These are phyloP conservation scores for Lodderomyces metapsilosis DNA, from an alignment of 1,139 yeast genomes.

Conservation along the genomic window DNA sequence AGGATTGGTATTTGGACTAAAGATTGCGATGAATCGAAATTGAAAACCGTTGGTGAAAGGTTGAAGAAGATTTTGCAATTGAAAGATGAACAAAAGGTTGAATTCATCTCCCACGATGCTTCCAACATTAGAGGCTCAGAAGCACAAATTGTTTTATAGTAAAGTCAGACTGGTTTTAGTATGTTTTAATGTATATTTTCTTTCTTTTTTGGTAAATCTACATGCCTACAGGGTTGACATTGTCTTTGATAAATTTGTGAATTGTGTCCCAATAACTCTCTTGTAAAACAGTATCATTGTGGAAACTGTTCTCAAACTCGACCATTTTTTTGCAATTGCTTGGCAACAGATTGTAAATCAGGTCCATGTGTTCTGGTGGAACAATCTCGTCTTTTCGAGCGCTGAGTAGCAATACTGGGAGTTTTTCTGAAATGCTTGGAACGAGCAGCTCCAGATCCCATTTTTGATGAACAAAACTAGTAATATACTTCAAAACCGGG, in stretches of 20 bases:
- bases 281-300: constrained; percentile 78
- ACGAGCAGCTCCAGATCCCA: constrained; percentile 81
- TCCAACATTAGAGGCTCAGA: constrained; percentile 45
- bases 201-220: constrained; percentile 7
- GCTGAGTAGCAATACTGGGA: constrained; percentile 71
- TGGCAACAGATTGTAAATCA: constrained; percentile 51
- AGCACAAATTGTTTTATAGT: constrained; percentile 40
- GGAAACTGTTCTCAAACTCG: constrained; percentile 60
- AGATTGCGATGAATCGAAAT: constrained; percentile 65
- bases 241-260: constrained; percentile 49
- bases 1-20: constrained; percentile 94
- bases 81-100: constrained; percentile 66
- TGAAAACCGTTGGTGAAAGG: constrained; percentile 73
- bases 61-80: constrained; percentile 79
- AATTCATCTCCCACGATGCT: constrained; percentile 68
- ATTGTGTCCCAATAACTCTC: constrained; percentile 73
- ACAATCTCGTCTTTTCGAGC: constrained; percentile 87
- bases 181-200: constrained; percentile 4
- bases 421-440: constrained; percentile 43
- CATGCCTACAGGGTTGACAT: constrained; percentile 39
- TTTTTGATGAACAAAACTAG: constrained; percentile 67
- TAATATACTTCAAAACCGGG: constrained; percentile 60
- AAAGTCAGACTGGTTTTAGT: neutral
- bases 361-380: constrained; percentile 81
- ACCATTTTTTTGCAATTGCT: constrained; percentile 46